Base-by-base conservation (phyloP, 2,329 filamentous ascomycete species). In the Sordariomycetes sp. region DNA sequence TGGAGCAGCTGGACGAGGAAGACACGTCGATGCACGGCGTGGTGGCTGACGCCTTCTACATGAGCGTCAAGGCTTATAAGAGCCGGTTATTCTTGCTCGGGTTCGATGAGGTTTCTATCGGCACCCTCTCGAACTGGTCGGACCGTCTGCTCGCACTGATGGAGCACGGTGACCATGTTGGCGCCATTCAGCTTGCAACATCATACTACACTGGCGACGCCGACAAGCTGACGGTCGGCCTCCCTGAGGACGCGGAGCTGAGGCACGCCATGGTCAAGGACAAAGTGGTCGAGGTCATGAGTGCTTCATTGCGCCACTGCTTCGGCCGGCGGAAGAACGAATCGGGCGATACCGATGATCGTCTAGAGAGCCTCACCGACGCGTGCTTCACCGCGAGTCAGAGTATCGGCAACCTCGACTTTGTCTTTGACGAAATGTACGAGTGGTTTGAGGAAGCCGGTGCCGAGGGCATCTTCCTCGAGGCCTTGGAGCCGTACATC, bases 61-160 rank as follows among this genome's bases (percentile, higher is more conserved):
- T 97, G 90, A 97, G 93, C 71, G 93, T 97, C 72, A 90, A 89
- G 66, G 82, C 90, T 3, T 99, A 97, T 74, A 99, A 97, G 71
- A 92, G 94, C 5, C 83, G 93, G 34, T 78, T 97, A 40, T 99
- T 99, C 67, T 75, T 97, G 3, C 78, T 99, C 10, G 92, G 94
- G n/a, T 92, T 93, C 73, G 94, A 93, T 67, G 93, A 97, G 67
- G 77, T 97, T 48, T 90, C 90, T 0, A 89, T 97, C 54, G 94
- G 94, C 1, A 89, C 88, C 4, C 74, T 99, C 37, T 97, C 94
- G 0, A 99, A 99, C 64, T 99, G 94, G 94, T 93, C 94, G 2
- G 94, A 99, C 70, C 81, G 94, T 48, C 76, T 99, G 20, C 85
- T 97, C 63, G 92, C 93, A 0, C 78, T 97, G 64, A 97, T 99